Evolutionary conservation across 257 asterid species (phyloP), one percentile per base, ranked within the genome.

Genomic region (Nicotiana obtusifolia): DNA sequence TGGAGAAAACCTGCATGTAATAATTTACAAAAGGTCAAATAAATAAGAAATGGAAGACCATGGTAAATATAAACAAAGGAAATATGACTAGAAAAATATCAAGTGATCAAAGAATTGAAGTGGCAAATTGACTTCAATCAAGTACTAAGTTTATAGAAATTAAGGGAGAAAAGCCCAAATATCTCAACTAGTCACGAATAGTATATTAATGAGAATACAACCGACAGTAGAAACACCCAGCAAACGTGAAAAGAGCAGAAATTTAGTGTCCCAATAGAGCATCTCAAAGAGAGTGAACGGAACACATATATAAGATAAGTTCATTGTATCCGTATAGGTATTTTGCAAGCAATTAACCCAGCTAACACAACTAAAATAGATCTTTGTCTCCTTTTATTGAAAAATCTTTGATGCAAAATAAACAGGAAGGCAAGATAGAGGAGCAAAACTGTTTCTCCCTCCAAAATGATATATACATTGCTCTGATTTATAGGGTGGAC

Each of bases 1-100:
- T 19, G 98, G 98, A 41, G 92, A 87, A 87, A 96, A 96, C 77
- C 99, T 96, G 91, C 62, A 84, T 64, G 33, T 71, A 47, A 66
- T 71, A 28, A 82, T 82, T 41, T 10, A 78, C 62, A 82, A 79
- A 24, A 75, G 14, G 60, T 41, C 17, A 59, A 61, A 4, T 52
- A 44, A 81, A 5, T 67, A 64, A 24, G 16, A 37, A 22, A 14
- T 7, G 31, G 64, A 56, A 8, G 26, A 77, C 14, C 13, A 64
- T 8, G 49, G 49, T 41, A 41, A 41, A 41, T 41, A 41, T 19
- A 5, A 82, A 77, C 33, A 57, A 61, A 67, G 54, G 24, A 13
- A 83, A 7, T 22, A 28, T 10, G 53, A 10, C 28, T 2, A 75
- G 52, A 77, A 30, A 30, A 57, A 57, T 5, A 57, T 57, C 64